Percentiles rank a stretch among this genome's conserved stretches.
phyloP scores from a whole-genome alignment of 306 rosid genomes.

The Lablab purpureus region DNA sequence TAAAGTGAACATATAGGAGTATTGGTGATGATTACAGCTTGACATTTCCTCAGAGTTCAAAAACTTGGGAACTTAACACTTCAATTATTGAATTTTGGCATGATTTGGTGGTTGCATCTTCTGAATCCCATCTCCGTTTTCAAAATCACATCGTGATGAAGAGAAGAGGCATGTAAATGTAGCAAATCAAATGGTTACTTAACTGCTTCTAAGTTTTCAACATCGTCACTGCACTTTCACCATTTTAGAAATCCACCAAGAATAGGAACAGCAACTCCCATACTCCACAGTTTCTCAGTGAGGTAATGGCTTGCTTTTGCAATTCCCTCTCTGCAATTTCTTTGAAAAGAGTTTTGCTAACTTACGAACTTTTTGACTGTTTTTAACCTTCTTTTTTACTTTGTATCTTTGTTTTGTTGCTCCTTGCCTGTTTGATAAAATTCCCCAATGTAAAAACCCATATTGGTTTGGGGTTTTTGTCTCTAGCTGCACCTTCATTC shows the following conservation, averaged over 20 bases:
- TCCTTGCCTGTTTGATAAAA: slow-evolving; percentile 41
- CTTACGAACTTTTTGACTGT: not conserved
- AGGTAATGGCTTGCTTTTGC: slow-evolving; percentile 31
- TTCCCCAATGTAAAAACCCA: slow-evolving; percentile 13
- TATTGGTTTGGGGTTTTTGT: slow-evolving; percentile 16
- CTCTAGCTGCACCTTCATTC: slow-evolving; percentile 26
- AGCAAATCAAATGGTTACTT: slow-evolving; percentile 8
- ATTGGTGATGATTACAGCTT: slow-evolving; percentile 29
- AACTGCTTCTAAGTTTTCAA: not conserved
- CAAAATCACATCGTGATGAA: not conserved
- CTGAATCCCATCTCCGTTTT: slow-evolving; percentile 34
- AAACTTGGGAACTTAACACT: not conserved
- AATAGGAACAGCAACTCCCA: not conserved
- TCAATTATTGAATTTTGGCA: slow-evolving; percentile 28
- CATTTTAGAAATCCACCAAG: not conserved
- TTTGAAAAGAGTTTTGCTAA: not conserved
- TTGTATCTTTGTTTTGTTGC: not conserved
- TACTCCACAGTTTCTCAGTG: slow-evolving; percentile 2
- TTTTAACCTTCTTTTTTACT: not conserved
- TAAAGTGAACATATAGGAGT: slow-evolving; percentile 12
- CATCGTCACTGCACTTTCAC: slow-evolving; percentile 5
- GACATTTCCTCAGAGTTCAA: slow-evolving; percentile 4
- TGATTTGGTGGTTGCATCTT: slow-evolving; percentile 37
- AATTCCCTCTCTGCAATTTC: not conserved
- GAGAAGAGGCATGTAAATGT: slow-evolving; percentile 9